These are phyloP conservation scores for Cantharellus anzutake DNA, from an alignment of 768 basidiomycete genomes.

Conservation along the genomic window DNA sequence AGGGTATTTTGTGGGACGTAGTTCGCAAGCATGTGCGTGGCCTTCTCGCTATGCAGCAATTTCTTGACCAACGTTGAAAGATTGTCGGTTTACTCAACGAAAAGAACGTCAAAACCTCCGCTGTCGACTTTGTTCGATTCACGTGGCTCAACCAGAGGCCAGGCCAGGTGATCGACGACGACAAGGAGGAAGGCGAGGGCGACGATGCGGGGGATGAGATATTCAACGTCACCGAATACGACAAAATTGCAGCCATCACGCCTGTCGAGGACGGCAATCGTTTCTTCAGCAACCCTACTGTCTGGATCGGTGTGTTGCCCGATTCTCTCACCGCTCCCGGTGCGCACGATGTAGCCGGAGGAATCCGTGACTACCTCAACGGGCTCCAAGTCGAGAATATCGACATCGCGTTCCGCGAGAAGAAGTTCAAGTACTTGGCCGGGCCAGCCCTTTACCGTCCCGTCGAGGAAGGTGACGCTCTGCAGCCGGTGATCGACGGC, in stretches of 20 bases:
- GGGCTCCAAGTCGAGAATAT: slow-evolving; percentile 17
- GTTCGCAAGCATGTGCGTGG: slow-evolving; percentile 20
- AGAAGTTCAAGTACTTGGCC: slow-evolving; percentile 12
- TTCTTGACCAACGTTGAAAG: slow-evolving; percentile 18
- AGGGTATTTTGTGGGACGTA: slow-evolving; percentile 16
- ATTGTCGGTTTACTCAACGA: slow-evolving; percentile 9
- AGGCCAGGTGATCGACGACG: neutral
- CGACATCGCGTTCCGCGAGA: slow-evolving; percentile 23
- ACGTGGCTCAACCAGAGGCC: neutral
- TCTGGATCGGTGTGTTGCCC: slow-evolving; percentile 24
- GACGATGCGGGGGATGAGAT: neutral
- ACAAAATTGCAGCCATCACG: neutral
- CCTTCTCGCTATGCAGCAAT: slow-evolving; percentile 17
- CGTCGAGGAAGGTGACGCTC: slow-evolving; percentile 14
- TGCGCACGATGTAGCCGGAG: slow-evolving; percentile 17
- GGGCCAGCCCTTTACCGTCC: slow-evolving; percentile 20
- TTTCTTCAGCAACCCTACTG: slow-evolving; percentile 13
- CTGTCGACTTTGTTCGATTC: slow-evolving; percentile 3
- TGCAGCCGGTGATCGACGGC: slow-evolving; percentile 19
- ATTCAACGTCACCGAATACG: neutral
- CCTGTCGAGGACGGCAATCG: slow-evolving; percentile 13
- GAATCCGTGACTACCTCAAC: slow-evolving; percentile 19
- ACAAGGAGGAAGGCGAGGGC: neutral
- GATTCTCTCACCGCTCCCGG: slow-evolving; percentile 15
- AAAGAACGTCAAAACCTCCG: neutral